Base-by-base conservation (phyloP, 139 green algal species). In the Monoraphidium neglectum region DNA sequence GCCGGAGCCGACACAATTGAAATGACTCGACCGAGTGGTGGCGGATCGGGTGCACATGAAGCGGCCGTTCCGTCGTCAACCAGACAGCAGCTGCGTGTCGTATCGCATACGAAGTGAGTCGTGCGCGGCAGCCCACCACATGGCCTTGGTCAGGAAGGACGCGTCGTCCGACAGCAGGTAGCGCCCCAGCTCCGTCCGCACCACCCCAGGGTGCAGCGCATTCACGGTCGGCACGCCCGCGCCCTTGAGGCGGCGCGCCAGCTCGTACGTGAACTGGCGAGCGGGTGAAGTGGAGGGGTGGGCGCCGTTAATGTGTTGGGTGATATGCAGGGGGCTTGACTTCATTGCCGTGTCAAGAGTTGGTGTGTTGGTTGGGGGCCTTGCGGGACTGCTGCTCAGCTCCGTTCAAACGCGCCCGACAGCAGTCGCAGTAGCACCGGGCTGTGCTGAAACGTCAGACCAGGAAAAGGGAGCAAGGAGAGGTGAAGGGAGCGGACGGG, bases 191-290 rank as follows among this genome's bases (percentile, higher is more conserved):
- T 97, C 92, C 1, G 94, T 97, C n/a, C 81, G 70, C 8, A 97
- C 93, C 1, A 95, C 86, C 0, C 94, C 94, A 1, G 94, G 94
- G 81, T 96, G 91, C 49, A 97, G 78, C 26, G 79, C 66, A 82
- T 98, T 97, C 28, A 74, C 87, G 33, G 87, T 90, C 30, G 84
- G 30, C 65, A 72, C 80, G 56, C 30, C 69, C 38, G 32, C 35
- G 72, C 43, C 67, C 60, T 69, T 46, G 67, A 94, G 70, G 24
- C 87, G 72, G 30, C 83, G 79, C 0, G 82, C 85, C 30, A 98
- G 82, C 88, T 98, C 94, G 53, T 92, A 93, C 1, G 93, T 89
- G 80, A 97, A 97, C 61, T 97, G 74, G 18, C 98, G 78, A 76
- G 98, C 97, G 15, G 93, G 92, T 13, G 98, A n/a, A n/a, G n/a